Conservation (phyloP, 345 rosid species). For the Gossypium rotundifolium region DNA sequence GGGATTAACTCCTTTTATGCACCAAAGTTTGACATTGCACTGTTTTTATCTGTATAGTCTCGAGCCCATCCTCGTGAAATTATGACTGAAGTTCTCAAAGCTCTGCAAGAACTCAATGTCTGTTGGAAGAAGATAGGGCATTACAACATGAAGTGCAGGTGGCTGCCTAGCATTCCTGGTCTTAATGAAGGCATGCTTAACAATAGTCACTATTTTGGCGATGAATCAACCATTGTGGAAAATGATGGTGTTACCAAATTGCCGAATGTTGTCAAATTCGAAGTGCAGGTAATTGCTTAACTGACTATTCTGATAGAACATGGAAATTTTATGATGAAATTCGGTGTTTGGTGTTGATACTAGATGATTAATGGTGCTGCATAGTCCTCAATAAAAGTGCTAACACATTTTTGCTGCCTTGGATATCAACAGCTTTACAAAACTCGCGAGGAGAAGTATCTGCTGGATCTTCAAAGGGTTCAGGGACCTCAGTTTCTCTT, state of each 20-base stretch:
- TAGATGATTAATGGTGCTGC: background rate
- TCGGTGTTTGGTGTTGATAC: background rate
- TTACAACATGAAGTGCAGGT: conserved; percentile 92
- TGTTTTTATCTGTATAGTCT: conserved; percentile 43
- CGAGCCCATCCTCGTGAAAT: conserved; percentile 86
- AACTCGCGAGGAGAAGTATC: conserved; percentile 76
- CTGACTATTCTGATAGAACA: background rate
- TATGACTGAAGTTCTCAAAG: conserved; percentile 80
- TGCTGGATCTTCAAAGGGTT: conserved; percentile 81
- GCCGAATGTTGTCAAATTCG: conserved; percentile 75
- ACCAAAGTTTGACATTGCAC: background rate
- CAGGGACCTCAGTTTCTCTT: conserved; percentile 85
- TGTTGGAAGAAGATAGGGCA: conserved; percentile 96
- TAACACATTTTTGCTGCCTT: background rate
- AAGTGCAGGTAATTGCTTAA: conserved; percentile 63
- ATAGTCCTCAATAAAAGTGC: background rate
- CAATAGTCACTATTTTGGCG: conserved; percentile 60
- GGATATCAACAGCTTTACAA: conserved; percentile 66
- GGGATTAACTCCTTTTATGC: background rate
- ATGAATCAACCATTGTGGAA: conserved; percentile 53
- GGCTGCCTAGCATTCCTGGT: conserved; percentile 58
- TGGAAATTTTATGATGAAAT: background rate
- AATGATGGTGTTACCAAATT: conserved; percentile 40
- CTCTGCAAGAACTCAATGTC: conserved; percentile 77
- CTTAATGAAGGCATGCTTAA: conserved; percentile 62